Conservation (phyloP, 1,284 basidiomycete genomes). For the Cryptococcus maquisensis region DNA sequence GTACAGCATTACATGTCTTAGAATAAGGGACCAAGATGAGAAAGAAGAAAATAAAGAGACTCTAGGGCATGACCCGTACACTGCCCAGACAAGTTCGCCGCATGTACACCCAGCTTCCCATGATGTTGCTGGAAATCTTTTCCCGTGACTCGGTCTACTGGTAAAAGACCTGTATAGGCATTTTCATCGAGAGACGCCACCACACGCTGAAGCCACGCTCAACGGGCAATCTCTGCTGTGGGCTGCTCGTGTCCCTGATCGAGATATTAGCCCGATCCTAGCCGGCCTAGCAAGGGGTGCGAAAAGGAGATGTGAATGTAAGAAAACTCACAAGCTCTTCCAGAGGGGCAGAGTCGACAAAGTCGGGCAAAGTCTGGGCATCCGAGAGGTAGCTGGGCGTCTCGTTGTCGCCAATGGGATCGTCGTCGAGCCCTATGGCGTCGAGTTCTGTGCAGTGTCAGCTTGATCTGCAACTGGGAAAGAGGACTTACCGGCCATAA, state of each 20-base stretch:
- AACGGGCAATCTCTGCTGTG: slow-evolving; percentile 2
- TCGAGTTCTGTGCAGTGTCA: slow-evolving; percentile 65
- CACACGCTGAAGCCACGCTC: not conserved
- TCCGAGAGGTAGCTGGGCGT: slow-evolving; percentile 79
- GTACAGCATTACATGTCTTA: too few relatives aligned
- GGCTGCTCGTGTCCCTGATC: not conserved
- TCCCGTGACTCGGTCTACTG: too few relatives aligned
- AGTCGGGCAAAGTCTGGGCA: slow-evolving; percentile 79
- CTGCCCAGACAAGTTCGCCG: too few relatives aligned
- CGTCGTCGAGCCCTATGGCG: slow-evolving; percentile 70
- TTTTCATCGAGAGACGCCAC: too few relatives aligned
- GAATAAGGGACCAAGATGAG: too few relatives aligned
- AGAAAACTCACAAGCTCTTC: slow-evolving; percentile 39
- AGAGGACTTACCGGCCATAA: slow-evolving; percentile 77
- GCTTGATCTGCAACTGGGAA: not conserved
- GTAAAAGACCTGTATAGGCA: too few relatives aligned
- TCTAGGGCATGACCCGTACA: too few relatives aligned
- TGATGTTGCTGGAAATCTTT: too few relatives aligned
- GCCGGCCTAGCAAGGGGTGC: too few relatives aligned
- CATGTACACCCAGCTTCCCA: too few relatives aligned
- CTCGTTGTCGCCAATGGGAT: slow-evolving; percentile 69
- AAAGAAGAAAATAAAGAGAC: too few relatives aligned
- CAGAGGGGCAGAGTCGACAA: slow-evolving; percentile 74
- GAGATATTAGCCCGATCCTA: not conserved
- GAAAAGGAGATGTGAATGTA: too few relatives aligned